phyloP scores from a whole-genome alignment of 257 asterid genomes.

The Scutellaria minor region DNA sequence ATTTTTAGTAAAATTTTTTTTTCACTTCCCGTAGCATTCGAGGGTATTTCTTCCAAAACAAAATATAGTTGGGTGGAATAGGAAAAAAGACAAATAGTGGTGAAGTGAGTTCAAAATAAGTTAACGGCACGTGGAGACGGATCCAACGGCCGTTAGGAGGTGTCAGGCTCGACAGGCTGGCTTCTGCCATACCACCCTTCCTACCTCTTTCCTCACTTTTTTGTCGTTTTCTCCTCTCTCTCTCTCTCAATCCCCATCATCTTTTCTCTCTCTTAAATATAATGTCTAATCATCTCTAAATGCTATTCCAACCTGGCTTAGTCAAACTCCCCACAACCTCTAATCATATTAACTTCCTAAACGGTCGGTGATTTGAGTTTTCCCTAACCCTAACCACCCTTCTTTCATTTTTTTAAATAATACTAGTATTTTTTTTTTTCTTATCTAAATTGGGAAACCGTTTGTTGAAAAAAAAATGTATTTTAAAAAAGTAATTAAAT shows the following conservation, averaged over 20 bases:
- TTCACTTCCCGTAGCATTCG: too few relatives aligned
- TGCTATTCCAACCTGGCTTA: conserved; percentile 59
- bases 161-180: conserved; percentile 58
- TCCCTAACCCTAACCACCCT: not conserved
- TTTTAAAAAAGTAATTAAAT: not conserved
- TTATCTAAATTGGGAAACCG: too few relatives aligned
- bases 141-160: conserved; percentile 47
- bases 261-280: conserved; percentile 2
- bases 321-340: conserved; percentile 46
- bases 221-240: conserved; percentile 36
- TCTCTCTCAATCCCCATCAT: not conserved
- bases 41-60: too few relatives aligned
- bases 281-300: conserved; percentile 1
- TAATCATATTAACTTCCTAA: conserved; percentile 63
- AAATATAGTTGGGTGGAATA: too few relatives aligned
- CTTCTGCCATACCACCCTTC: conserved; percentile 33
- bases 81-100: too few relatives aligned
- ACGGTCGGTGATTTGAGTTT: conserved; percentile 59
- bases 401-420: too few relatives aligned
- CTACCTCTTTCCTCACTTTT: not conserved
- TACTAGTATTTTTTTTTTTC: too few relatives aligned
- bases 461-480: not conserved
- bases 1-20: too few relatives aligned
- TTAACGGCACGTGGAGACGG: conserved; percentile 35
- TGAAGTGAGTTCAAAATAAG: not conserved